These are phyloP conservation scores for Saururus chinensis DNA, from an alignment of 164 flowering plant genomes.

Conservation along the genomic window DNA sequence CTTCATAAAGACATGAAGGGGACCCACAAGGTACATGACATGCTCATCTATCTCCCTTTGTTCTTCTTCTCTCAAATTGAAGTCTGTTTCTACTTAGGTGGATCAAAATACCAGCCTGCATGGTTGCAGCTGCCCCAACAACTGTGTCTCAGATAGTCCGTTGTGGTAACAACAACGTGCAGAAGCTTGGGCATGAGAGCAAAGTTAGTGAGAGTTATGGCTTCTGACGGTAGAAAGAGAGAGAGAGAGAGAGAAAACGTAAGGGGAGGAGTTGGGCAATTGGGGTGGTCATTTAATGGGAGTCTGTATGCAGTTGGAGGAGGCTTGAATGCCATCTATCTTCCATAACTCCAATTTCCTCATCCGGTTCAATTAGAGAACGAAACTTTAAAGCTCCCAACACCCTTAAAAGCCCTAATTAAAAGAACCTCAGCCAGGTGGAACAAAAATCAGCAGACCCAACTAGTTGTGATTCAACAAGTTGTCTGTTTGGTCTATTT, in stretches of 20 bases:
- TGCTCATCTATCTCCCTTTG: background rate
- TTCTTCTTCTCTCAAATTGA: background rate
- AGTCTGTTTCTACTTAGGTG: background rate
- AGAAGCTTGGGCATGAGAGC: background rate
- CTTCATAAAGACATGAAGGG: slow-evolving; percentile 28
- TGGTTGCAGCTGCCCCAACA: background rate
- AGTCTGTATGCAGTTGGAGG: slow-evolving; percentile 40
- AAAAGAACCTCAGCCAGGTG: slow-evolving; percentile 17
- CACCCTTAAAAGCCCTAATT: slow-evolving; percentile 17
- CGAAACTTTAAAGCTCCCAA: slow-evolving; percentile 38
- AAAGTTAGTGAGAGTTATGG: background rate
- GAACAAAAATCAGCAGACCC: slow-evolving; percentile 3
- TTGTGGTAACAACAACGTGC: background rate
- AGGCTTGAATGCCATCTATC: slow-evolving; percentile 33
- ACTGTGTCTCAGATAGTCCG: background rate
- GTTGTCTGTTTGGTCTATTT: background rate
- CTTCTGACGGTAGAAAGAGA: background rate
- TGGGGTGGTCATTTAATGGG: slow-evolving; percentile 16
- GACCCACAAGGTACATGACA: background rate
- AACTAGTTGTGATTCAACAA: background rate
- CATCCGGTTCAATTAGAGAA: slow-evolving; percentile 34
- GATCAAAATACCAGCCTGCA: background rate
- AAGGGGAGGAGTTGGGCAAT: background rate
- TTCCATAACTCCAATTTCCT: slow-evolving; percentile 46
- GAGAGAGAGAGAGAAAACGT: background rate